A percentile compares a stretch with the other conserved stretches of the same genome.
Evolutionary conservation across 345 rosid genomes (phyloP).

Genomic region (Erysimum cheiranthoides): DNA sequence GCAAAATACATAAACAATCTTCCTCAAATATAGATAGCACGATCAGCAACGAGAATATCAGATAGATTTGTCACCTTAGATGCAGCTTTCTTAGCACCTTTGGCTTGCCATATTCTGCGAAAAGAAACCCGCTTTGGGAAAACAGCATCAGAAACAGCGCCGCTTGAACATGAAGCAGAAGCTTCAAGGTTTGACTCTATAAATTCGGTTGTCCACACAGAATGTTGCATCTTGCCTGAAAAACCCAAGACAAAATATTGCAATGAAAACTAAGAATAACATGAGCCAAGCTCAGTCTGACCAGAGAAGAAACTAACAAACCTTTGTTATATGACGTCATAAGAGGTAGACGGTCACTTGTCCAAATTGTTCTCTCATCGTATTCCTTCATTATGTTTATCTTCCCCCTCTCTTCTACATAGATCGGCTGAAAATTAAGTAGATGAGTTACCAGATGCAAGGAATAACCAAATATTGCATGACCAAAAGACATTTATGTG

Average conservation of each 20-base stretch:
- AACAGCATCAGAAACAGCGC: conserved; percentile 57
- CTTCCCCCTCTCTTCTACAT: conserved; percentile 90
- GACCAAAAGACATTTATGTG: background rate
- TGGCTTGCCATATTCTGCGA: conserved; percentile 94
- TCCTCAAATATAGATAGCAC: conserved; percentile 33
- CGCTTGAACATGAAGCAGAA: conserved; percentile 47
- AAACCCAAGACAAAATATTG: conserved; percentile 31
- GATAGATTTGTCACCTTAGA: conserved; percentile 62
- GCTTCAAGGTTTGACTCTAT: conserved; percentile 63
- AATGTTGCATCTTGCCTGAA: conserved; percentile 95
- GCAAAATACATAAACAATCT: conserved; percentile 26
- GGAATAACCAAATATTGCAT: conserved; percentile 28
- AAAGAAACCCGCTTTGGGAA: conserved; percentile 66
- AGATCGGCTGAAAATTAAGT: conserved; percentile 60
- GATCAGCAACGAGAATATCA: conserved; percentile 29
- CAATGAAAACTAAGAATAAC: conserved; percentile 3
- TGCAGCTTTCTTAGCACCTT: conserved; percentile 84
- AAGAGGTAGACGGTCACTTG: conserved; percentile 76
- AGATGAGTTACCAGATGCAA: conserved; percentile 21
- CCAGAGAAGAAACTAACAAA: conserved; percentile 40
- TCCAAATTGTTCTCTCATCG: conserved; percentile 96
- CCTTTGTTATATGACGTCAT: conserved; percentile 93
- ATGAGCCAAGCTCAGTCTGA: conserved; percentile 22
- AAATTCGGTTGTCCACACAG: conserved; percentile 85
- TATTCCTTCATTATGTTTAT: conserved; percentile 73